Conservation (phyloP, 202 grass and related monocot species). For the Cymbopogon flexuosus region DNA sequence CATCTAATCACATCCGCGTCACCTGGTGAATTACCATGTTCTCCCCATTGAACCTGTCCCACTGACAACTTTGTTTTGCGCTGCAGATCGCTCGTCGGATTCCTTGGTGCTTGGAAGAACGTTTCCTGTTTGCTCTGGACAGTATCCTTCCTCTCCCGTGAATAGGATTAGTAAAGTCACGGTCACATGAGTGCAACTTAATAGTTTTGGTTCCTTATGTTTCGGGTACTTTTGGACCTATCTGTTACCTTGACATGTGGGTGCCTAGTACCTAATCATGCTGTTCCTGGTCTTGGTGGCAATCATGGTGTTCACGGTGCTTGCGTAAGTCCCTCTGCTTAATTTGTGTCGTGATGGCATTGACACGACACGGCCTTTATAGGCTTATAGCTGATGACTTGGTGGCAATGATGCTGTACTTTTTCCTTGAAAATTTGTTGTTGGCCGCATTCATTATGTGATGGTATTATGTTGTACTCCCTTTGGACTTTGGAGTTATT, state of each 20-base stretch:
- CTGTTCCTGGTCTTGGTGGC: conserved; percentile 76
- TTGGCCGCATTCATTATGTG: conserved; percentile 3
- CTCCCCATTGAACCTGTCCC: neutral
- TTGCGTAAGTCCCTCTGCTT: conserved; percentile 62
- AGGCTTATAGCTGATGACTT: conserved; percentile 29
- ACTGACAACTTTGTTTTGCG: neutral
- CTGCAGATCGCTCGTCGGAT: conserved; percentile 80
- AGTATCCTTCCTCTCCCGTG: conserved; percentile 63
- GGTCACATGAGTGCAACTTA: neutral
- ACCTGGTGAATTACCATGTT: neutral
- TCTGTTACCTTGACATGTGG: conserved; percentile 68
- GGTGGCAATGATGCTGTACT: conserved; percentile 45
- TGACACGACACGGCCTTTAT: neutral
- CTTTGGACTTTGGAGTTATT: neutral
- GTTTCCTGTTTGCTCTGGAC: conserved; percentile 76
- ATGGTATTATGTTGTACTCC: neutral
- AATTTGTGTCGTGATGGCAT: neutral
- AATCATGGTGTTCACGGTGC: conserved; percentile 85
- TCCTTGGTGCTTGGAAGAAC: conserved; percentile 90
- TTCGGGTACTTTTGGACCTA: conserved; percentile 27
- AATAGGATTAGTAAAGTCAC: conserved; percentile 15
- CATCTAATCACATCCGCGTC: neutral
- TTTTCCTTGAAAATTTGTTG: conserved; percentile 54
- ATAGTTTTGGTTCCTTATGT: neutral
- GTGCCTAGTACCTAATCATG: conserved; percentile 74